phyloP scores from a whole-genome alignment of 2,329 filamentous ascomycete genomes.

The Fusarium clavum region DNA sequence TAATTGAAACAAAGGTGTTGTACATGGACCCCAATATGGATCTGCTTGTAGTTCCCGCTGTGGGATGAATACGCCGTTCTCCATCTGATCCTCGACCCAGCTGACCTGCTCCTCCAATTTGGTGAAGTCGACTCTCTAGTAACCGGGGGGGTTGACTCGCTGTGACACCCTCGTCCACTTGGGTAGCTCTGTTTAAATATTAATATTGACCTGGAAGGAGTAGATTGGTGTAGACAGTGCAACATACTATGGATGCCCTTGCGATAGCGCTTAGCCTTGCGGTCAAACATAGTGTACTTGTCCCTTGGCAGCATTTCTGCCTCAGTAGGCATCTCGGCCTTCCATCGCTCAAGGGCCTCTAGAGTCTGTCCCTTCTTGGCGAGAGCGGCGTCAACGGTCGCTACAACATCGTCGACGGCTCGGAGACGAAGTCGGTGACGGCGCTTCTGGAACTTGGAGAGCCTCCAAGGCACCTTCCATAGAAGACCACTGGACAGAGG shows the following conservation, averaged over 20 bases:
- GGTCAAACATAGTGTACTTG: constrained; percentile 98
- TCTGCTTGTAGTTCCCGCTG: constrained; percentile 35
- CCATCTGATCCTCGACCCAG: constrained; percentile 26
- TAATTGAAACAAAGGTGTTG: constrained; percentile 47
- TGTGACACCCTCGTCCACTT: constrained; percentile 98
- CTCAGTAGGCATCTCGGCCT: constrained; percentile 94
- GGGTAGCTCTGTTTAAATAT: constrained; percentile 70
- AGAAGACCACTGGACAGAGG: constrained; percentile 83
- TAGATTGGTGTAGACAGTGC: background rate
- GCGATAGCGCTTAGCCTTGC: constrained; percentile 93
- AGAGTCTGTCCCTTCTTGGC: constrained; percentile 76
- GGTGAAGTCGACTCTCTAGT: constrained; percentile 66
- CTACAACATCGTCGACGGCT: constrained; percentile 87
- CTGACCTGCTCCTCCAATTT: constrained; percentile 15
- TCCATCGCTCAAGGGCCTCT: constrained; percentile 89
- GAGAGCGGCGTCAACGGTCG: constrained; percentile 82
- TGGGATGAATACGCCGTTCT: constrained; percentile 42
- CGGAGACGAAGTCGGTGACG: constrained; percentile 86
- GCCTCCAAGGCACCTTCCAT: constrained; percentile 98
- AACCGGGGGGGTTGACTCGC: constrained; percentile 92
- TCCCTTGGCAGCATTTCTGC: constrained; percentile 94
- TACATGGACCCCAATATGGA: constrained; percentile 43
- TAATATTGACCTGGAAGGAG: constrained; percentile 23
- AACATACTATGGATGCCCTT: constrained; percentile 97
- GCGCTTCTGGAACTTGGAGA: constrained; percentile 90